Percentiles rank a stretch among this genome's conserved stretches.
Evolutionary conservation across 805 yeast species (phyloP).

Genomic region (Yarrowia phangngaensis): DNA sequence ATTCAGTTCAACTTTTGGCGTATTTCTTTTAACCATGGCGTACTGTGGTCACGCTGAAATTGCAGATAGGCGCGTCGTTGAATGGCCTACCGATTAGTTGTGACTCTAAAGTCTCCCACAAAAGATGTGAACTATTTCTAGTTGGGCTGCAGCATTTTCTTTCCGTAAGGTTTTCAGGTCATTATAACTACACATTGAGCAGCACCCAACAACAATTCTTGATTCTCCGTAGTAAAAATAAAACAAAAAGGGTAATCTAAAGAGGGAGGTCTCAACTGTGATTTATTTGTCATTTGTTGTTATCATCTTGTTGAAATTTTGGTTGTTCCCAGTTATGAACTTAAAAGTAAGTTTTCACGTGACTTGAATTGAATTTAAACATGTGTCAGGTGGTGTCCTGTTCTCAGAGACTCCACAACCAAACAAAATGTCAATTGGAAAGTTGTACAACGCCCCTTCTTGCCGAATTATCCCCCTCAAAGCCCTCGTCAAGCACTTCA

Average conservation of each 20-base stretch:
- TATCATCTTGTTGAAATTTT: no score
- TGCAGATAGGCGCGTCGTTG: slow-evolving; percentile 23
- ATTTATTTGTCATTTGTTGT: no score
- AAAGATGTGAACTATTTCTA: slow-evolving; percentile 15
- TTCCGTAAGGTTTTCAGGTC: no score
- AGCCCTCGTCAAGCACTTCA: slow-evolving; percentile 49
- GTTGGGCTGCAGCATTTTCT: no score
- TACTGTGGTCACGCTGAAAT: no score
- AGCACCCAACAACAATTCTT: no score
- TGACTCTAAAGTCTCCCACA: slow-evolving; percentile 2
- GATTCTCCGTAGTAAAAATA: no score
- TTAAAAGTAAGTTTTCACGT: no score
- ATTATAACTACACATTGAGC: no score
- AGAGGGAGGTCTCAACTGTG: no score
- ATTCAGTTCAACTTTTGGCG: slow-evolving; percentile 1
- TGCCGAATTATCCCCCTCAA: slow-evolving; percentile 30
- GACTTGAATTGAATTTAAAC: not conserved
- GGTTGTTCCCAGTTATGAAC: not conserved
- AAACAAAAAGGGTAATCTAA: no score
- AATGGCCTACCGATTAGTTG: not conserved
- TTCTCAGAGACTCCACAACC: no score
- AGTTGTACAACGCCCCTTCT: slow-evolving; percentile 25
- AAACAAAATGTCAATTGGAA: slow-evolving; percentile 26
- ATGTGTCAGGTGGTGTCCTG: not conserved
- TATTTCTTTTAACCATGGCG: slow-evolving; percentile 13